Base-by-base conservation (phyloP, 441 rosid species). In the Erodium moschatum region DNA sequence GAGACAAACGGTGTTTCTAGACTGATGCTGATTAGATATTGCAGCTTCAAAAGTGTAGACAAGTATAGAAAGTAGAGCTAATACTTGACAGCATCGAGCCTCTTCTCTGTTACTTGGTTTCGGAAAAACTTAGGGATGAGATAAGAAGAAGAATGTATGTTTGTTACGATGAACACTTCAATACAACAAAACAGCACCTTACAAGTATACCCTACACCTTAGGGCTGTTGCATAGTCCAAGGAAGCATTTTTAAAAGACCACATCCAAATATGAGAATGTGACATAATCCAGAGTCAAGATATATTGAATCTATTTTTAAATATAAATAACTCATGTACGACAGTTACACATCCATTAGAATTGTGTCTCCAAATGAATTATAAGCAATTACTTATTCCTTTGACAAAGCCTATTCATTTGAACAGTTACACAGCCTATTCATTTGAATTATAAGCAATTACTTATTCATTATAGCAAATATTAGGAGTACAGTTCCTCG, bases 391-490 rank as follows among this genome's bases (percentile, higher is more conserved):
- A n/a, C n/a, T n/a, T n/a, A n/a, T n/a, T n/a, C n/a, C n/a, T n/a
- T n/a, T n/a, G n/a, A n/a, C n/a, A n/a, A n/a, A n/a, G n/a, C n/a
- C n/a, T n/a, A n/a, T n/a, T n/a, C n/a, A n/a, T n/a, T n/a, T n/a
- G n/a, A n/a, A n/a, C n/a, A n/a, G n/a, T n/a, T n/a, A n/a, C n/a
- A n/a, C n/a, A n/a, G n/a, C n/a, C n/a, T n/a, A n/a, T n/a, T n/a
- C n/a, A n/a, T n/a, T n/a, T n/a, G n/a, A n/a, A 12, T 31, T 6
- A 18, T 7, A 31, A 44, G 64, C 44, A 67, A 70, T 38, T 42
- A 50, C 38, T 66, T 29, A 10, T n/a, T n/a, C n/a, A n/a, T n/a
- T n/a, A n/a, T n/a, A 48, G 64, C 62, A 52, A 62, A 62, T 58
- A 13, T 13, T 12, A 48, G 16, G 54, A 42, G 16, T 12, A 10